Evolutionary conservation across 1,139 yeast species (phyloP).

Genomic region (Lodderomyces oxycetoniae): DNA sequence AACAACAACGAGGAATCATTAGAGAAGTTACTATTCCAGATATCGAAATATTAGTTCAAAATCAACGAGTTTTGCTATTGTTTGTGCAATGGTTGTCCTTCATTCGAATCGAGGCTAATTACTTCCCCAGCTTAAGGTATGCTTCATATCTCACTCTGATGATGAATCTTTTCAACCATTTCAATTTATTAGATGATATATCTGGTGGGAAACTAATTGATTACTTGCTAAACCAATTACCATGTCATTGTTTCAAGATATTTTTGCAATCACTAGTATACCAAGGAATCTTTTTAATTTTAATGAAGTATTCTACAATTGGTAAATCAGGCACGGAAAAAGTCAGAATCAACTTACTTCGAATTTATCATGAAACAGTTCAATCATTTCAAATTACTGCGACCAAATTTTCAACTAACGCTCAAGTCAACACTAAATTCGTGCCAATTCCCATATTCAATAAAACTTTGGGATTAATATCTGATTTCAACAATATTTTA

Average conservation of each 20-base stretch:
- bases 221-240: slow-evolving; percentile 6
- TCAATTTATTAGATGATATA: slow-evolving; percentile 17
- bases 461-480: slow-evolving; percentile 10
- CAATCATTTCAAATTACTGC: slow-evolving; percentile 10
- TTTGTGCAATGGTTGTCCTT: slow-evolving; percentile 32
- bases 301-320: slow-evolving; percentile 11
- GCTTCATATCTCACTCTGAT: slow-evolving; percentile 26
- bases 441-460: slow-evolving; percentile 6
- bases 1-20: not conserved
- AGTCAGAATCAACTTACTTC: slow-evolving; percentile 8
- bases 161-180: slow-evolving; percentile 25
- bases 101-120: slow-evolving; percentile 25
- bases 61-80: slow-evolving; percentile 19
- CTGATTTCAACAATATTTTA: slow-evolving; percentile 12
- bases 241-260: slow-evolving; percentile 15
- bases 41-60: slow-evolving; percentile 18
- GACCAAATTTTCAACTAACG: slow-evolving; percentile 8
- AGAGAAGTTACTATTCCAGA: slow-evolving; percentile 7
- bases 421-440: slow-evolving; percentile 1
- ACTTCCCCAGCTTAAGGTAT: slow-evolving; percentile 33
- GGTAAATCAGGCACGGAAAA: slow-evolving; percentile 10
- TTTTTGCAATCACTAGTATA: slow-evolving; percentile 21
- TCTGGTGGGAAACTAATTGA: slow-evolving; percentile 3
- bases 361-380: slow-evolving; percentile 8
- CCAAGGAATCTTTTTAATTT: slow-evolving; percentile 23